Evolutionary conservation across 257 asterid species (phyloP), one percentile per base, ranked within the genome.

Genomic region (Striga asiatica): DNA sequence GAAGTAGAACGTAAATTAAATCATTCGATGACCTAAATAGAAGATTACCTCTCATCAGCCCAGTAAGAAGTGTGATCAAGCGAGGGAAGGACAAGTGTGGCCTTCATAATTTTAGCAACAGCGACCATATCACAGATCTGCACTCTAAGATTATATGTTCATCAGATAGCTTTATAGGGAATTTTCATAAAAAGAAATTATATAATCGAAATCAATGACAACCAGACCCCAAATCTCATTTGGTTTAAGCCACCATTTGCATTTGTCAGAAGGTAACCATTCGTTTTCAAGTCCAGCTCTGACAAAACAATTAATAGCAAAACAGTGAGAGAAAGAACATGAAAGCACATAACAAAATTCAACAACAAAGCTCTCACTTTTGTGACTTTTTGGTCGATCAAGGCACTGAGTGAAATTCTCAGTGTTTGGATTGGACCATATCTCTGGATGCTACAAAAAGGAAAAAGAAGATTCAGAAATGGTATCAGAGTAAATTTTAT

Each of bases 151-250:
- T 62, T 65, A 71, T 61, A 58, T 67, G 71, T 76, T 76, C 72
- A 78, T 85, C 81, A 85, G 82, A 73, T 61, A 65, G 65, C 58
- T 60, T 25, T 60, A 67, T 24, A 41, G 43, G 49, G 58, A 64
- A 62, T 57, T 48, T 60, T 51, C 46, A 50, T 2, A 41, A 25
- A 34, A 50, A 56, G 46, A 20, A 45, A 69, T 1, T 41, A 17
- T 5, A 12, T 50, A 67, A 50, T 66, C 56, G 58, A 65, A 72
- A 70, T 32, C 39, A 35, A 60, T 59, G 67, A 67, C 72, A 68
- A 80, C 65, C 94, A 77, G 94, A 91, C 98, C 98, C 98, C 98
- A 91, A 91, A 91, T 84, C 98, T 91, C 98, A 87, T 91, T 89
- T 91, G 98, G 78, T 87, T 91, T 68, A 91, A 74, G 69, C 98